Evolutionary conservation across 202 grass and related monocot species (phyloP).

Genomic region (Dendrocalamus latiflorus): DNA sequence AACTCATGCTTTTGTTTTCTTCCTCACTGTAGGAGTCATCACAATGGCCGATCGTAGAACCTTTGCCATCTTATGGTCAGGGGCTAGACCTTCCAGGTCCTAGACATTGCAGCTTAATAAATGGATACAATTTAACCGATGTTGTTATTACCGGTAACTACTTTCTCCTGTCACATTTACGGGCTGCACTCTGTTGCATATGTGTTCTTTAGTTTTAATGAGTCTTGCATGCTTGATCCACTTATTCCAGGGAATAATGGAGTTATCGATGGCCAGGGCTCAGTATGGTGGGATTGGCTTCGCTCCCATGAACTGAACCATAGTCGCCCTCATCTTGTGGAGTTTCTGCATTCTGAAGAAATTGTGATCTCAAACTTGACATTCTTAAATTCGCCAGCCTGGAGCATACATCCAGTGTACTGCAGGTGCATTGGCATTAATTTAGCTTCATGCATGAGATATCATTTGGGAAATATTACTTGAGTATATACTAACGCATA

Average conservation of each 20-base stretch:
- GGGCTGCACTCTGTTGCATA: not conserved
- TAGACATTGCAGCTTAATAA: constrained; percentile 74
- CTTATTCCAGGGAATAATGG: constrained; percentile 63
- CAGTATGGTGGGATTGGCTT: constrained; percentile 86
- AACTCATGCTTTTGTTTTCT: not conserved
- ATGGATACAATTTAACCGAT: constrained; percentile 73
- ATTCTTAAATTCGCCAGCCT: constrained; percentile 83
- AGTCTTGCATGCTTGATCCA: not conserved
- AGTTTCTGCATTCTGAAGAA: constrained; percentile 60
- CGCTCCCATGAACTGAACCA: constrained; percentile 58
- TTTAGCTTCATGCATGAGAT: not conserved
- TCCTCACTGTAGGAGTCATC: constrained; percentile 54
- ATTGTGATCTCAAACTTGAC: constrained; percentile 84
- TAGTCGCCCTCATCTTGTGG: constrained; percentile 85
- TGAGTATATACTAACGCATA: constrained; percentile 4
- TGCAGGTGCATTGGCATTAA: constrained; percentile 51
- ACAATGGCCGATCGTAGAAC: constrained; percentile 74
- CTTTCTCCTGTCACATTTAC: not conserved
- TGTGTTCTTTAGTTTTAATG: constrained; percentile 4
- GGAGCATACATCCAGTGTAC: constrained; percentile 90
- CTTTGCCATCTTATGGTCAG: constrained; percentile 90
- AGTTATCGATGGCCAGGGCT: constrained; percentile 81
- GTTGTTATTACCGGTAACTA: constrained; percentile 74
- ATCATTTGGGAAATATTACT: not conserved
- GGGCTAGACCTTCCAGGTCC: constrained; percentile 75